Evolutionary conservation across 208 protist genomes (phyloP), one percentile per base, ranked within the genome.

Genomic region (Tetramitus jugosus): DNA sequence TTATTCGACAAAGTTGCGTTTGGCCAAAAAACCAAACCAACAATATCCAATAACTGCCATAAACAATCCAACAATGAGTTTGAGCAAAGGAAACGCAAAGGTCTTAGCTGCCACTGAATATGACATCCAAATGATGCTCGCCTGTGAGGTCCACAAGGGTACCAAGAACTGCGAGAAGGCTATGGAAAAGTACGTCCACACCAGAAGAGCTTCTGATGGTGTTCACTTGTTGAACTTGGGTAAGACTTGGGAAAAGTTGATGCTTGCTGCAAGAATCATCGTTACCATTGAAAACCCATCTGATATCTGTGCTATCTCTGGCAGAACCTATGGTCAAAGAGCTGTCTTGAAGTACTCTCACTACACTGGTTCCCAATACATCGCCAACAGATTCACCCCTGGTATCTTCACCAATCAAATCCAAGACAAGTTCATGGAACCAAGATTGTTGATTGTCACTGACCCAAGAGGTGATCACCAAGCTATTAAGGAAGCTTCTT

Each of bases 361-460:
- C 82, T 92, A 96, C 87, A 91, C 91, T 79, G 94, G 94, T 76
- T 90, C 94, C 49, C 87, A 84, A 39, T 94, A 91, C 84, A 87
- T 96, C 79, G 91, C 86, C 69, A 91, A 93, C 83, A 87, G 94
- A 80, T 98, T 95, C 91, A 98, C 95, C 80, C 97, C 97, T 76
- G 97, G 97, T 91, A 98, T 94, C 74, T 98, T 99, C 89, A 99
- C 97, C 82, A 99, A 99, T 90, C 94, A 98, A 89, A 96, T 95
- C 80, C 92, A 97, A 88, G 87, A 93, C 74, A 95, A 94, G 79
- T 99, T 98, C 93, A 90, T 93, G 82, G 97, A 99, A 92, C 96
- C 97, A 83, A 93, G 97, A 85, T 86, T 99, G 53, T 88, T 99
- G 29, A 85, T 99, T 77, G 87, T 98, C 79, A 98, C 95, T 76